These are phyloP conservation scores for Colletotrichum zoysiae DNA, from an alignment of 2,329 filamentous ascomycete species.

Conservation along the genomic window DNA sequence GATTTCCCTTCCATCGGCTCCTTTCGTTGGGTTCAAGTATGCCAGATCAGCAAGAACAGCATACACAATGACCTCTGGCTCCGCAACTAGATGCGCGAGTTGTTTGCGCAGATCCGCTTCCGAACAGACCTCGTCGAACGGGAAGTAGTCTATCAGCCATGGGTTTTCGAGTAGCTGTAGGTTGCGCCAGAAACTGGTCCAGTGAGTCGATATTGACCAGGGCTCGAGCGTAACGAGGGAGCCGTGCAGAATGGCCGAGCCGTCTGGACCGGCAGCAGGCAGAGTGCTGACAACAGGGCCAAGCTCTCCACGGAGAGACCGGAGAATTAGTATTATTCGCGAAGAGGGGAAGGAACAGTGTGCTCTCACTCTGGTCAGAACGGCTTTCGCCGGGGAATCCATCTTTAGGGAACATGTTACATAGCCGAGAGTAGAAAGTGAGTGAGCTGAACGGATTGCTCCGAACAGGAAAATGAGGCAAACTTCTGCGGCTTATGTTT, in stretches of 20 bases:
- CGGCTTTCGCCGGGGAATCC: neutral
- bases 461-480: neutral
- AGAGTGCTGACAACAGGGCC: slow-evolving; percentile 1
- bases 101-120: neutral
- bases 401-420: neutral
- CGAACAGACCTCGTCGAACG: slow-evolving; percentile 1
- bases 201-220: slow-evolving; percentile 1
- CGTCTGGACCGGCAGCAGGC: neutral
- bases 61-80: neutral
- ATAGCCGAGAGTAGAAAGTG: neutral
- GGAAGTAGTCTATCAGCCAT: neutral
- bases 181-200: slow-evolving; percentile 3
- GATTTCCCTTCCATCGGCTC: neutral
- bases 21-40: neutral
- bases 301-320: neutral
- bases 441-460: neutral
- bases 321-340: neutral
- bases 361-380: neutral
- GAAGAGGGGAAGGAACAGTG: neutral
- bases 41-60: neutral
- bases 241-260: neutral
- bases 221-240: neutral
- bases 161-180: neutral
- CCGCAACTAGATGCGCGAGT: neutral
- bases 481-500: neutral